phyloP scores from a whole-genome alignment of 768 basidiomycete genomes.

The Boletales sp. region DNA sequence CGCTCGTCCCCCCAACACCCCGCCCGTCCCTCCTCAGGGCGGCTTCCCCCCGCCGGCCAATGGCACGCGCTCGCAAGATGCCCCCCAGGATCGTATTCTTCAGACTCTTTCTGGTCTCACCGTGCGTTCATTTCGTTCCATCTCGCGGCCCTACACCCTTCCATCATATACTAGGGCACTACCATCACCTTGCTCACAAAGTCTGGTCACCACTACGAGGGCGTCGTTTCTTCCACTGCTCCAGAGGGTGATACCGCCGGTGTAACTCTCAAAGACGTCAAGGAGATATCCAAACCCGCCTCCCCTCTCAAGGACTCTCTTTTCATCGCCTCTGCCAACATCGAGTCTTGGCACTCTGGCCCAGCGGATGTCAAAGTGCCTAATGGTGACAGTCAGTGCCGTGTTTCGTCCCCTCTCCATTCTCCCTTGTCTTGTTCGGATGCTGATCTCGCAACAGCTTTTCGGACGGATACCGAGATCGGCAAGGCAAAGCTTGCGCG shows the following conservation, averaged over 20 bases:
- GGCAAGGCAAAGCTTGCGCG: slow-evolving; percentile 50
- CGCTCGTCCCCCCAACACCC: slow-evolving; percentile 42
- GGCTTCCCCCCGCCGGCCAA: slow-evolving; percentile 48
- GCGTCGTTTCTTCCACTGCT: slow-evolving; percentile 57
- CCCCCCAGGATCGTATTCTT: slow-evolving; percentile 55
- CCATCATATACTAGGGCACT: slow-evolving; percentile 52
- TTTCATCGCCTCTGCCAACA: slow-evolving; percentile 70
- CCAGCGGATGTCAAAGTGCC: slow-evolving; percentile 67
- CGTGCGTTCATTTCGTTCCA: slow-evolving; percentile 41
- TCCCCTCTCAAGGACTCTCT: slow-evolving; percentile 66
- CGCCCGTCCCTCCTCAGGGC: slow-evolving; percentile 33
- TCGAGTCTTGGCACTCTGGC: slow-evolving; percentile 70
- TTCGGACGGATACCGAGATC: slow-evolving; percentile 82
- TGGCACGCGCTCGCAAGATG: slow-evolving; percentile 44
- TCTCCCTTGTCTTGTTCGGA: not conserved
- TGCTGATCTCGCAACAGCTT: slow-evolving; percentile 44
- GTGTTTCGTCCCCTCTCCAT: not conserved
- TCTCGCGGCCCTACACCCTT: slow-evolving; percentile 14
- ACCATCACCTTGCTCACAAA: slow-evolving; percentile 76
- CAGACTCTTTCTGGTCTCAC: slow-evolving; percentile 67
- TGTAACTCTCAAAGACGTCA: slow-evolving; percentile 73
- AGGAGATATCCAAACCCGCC: slow-evolving; percentile 64
- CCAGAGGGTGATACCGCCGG: slow-evolving; percentile 68
- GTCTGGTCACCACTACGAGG: slow-evolving; percentile 69
- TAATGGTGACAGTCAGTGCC: slow-evolving; percentile 66